phyloP scores from a whole-genome alignment of 2,329 filamentous ascomycete genomes.

The Fusarium verticillioides region DNA sequence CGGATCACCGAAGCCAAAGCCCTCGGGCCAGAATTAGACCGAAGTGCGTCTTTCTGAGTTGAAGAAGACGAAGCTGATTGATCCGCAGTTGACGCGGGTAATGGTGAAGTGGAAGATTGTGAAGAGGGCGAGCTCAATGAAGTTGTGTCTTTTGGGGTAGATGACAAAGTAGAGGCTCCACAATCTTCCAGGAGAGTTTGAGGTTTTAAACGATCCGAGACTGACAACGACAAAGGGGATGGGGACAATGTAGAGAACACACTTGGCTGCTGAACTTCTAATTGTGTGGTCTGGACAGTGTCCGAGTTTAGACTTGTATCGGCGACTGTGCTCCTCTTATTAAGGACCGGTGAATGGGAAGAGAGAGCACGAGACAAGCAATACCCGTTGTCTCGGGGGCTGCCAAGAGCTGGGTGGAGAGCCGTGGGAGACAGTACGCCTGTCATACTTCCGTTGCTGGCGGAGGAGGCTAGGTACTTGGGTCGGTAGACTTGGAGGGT shows the following conservation, averaged over 20 bases:
- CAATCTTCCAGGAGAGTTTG: slow-evolving; percentile 37
- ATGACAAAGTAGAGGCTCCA: slow-evolving; percentile 39
- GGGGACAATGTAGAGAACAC: slow-evolving; percentile 6
- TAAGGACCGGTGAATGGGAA: slow-evolving; percentile 29
- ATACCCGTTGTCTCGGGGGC: slow-evolving; percentile 39
- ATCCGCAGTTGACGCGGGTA: slow-evolving; percentile 10
- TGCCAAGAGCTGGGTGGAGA: slow-evolving; percentile 63
- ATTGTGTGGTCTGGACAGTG: slow-evolving; percentile 10
- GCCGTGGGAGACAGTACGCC: slow-evolving; percentile 56
- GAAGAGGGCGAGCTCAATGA: slow-evolving; percentile 5
- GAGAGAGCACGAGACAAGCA: slow-evolving; percentile 31
- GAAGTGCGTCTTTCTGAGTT: slow-evolving; percentile 10
- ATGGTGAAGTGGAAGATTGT: slow-evolving; percentile 12
- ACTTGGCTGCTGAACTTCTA: slow-evolving; percentile 4
- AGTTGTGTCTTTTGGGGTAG: slow-evolving; percentile 18
- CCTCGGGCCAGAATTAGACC: slow-evolving; percentile 75
- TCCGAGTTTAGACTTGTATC: slow-evolving; percentile 4
- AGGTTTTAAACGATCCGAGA: slow-evolving; percentile 28
- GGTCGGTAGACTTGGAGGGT: slow-evolving; percentile 15
- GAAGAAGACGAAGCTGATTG: slow-evolving; percentile 43
- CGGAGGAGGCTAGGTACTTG: slow-evolving; percentile 23
- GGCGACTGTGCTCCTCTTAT: slow-evolving; percentile 37
- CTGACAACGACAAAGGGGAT: slow-evolving; percentile 24
- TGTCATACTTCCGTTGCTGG: slow-evolving; percentile 43
- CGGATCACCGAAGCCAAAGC: slow-evolving; percentile 76